These are phyloP conservation scores for Areca catechu DNA, from an alignment of 176 grass and related monocot species.

Conservation along the genomic window DNA sequence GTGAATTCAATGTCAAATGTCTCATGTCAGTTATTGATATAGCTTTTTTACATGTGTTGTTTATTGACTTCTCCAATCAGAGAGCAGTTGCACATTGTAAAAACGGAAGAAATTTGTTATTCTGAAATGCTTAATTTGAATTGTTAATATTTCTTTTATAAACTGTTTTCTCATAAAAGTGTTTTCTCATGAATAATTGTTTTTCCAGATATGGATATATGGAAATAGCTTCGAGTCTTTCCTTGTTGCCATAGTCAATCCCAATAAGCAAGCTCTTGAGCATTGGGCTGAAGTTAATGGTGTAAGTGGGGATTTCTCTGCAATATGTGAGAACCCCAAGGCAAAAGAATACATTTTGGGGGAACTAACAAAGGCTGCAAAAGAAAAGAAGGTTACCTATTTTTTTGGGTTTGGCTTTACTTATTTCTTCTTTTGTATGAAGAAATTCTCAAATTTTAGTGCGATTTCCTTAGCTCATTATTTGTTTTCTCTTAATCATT, in stretches of 20 bases:
- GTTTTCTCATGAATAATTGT: not conserved
- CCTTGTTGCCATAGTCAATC: conserved; percentile 76
- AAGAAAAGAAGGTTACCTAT: conserved; percentile 66
- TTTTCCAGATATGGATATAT: conserved; percentile 75
- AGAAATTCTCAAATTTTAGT: not conserved
- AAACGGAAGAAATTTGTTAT: no score
- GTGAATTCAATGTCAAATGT: not conserved
- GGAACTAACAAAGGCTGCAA: conserved; percentile 53
- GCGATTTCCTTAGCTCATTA: not conserved
- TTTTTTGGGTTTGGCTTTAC: not conserved
- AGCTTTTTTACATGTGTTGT: conserved; percentile 1
- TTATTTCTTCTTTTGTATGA: not conserved
- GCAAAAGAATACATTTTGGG: conserved; percentile 61
- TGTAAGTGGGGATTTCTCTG: conserved; percentile 45
- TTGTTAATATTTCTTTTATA: not conserved
- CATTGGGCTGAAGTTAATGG: conserved; percentile 56
- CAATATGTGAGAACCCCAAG: conserved; percentile 54
- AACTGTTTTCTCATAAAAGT: no score
- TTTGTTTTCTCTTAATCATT: not conserved
- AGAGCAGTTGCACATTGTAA: no score
- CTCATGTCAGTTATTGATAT: no score
- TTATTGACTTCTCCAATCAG: not conserved
- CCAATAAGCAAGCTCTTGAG: conserved; percentile 59
- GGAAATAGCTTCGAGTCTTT: conserved; percentile 85
- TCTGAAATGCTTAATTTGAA: conserved; percentile 2